Evolutionary conservation across 2,329 filamentous ascomycete genomes (phyloP), one percentile per base, ranked within the genome.

Genomic region (Hypocrella siamensis): DNA sequence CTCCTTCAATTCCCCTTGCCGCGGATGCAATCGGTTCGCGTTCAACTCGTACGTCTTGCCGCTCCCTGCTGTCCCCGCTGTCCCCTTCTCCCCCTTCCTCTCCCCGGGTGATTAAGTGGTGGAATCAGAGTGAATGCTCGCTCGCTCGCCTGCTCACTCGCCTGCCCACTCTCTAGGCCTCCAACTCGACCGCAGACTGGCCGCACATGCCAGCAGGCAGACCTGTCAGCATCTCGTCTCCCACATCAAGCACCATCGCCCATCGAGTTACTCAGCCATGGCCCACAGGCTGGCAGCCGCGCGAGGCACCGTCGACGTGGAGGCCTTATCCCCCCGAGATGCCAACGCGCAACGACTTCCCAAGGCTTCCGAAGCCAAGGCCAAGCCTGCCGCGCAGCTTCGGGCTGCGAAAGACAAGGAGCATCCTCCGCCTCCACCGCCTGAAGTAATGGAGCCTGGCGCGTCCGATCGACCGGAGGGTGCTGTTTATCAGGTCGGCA

Each of bases 401-500:
- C 74, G 63, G 52, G 57, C 70, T 32, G 59, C 53, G 49, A 75
- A 67, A 42, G 71, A 77, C 43, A 78, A 78, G 51, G 73, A 78
- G 40, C 73, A 75, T 38, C 73, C 74, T 26, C 67, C 71, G 12
- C 70, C 73, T 19, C 74, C 74, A n/a, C 74, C 74, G 11, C 47
- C 60, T 8, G 58, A 70, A 39, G 66, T 78, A 28, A 52, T 56
- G 16, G 73, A 78, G 50, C 73, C 73, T 15, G 64, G 78, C 29
- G 79, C 79, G 46, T 60, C 63, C 33, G 79, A 84, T 51, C 75
- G 77, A 33, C 70, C 65, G 34, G 63, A 76, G 57, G 79, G 79
- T 33, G 71, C 77, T 33, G 65, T 75, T 30, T 88, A 86, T 59
- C 70, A 78, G 44, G 74, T 81, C 19, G 79, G 79, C 35, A 74